A percentile compares a stretch with the other conserved stretches of the same genome.
These are phyloP conservation scores for Mucor sp. DNA, from an alignment of 371 early-diverging fungal genomes.

Conservation along the genomic window DNA sequence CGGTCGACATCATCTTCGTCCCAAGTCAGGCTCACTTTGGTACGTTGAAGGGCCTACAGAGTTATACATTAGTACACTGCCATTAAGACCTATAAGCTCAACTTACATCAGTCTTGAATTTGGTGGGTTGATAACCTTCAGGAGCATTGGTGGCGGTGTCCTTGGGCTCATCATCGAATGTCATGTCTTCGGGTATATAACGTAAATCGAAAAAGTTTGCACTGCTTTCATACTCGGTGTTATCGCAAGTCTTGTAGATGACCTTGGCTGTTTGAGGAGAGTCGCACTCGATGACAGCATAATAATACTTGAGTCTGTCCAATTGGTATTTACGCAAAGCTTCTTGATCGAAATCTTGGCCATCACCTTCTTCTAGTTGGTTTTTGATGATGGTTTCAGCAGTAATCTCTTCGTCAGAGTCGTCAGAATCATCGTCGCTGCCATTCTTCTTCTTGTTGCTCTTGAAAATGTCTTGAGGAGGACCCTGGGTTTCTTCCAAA, in stretches of 20 bases:
- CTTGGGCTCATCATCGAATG: constrained; percentile 74
- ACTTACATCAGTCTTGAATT: constrained; percentile 76
- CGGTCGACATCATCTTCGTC: constrained; percentile 94
- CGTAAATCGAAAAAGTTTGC: constrained; percentile 95
- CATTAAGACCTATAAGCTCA: no score
- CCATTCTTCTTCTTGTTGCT: constrained; percentile 22
- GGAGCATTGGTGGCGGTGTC: constrained; percentile 77
- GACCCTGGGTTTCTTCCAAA: constrained; percentile 77
- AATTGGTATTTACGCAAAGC: constrained; percentile 92
- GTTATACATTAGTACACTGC: neutral
- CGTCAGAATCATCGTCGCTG: constrained; percentile 28
- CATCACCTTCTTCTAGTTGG: constrained; percentile 58
- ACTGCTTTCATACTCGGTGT: constrained; percentile 92
- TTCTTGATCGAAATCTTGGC: constrained; percentile 82
- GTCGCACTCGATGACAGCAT: constrained; percentile 94
- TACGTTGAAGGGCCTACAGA: constrained; percentile 83
- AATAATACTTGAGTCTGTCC: constrained; percentile 93
- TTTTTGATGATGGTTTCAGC: constrained; percentile 51
- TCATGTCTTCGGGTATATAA: constrained; percentile 94
- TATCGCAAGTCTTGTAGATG: constrained; percentile 89
- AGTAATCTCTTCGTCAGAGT: constrained; percentile 56
- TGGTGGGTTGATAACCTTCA: constrained; percentile 78
- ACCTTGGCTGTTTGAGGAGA: constrained; percentile 79
- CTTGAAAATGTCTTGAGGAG: constrained; percentile 80
- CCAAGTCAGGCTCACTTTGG: constrained; percentile 95